Percentiles rank a stretch among this genome's conserved stretches.
Conservation (phyloP, 2,329 filamentous ascomycete species). For the Apiospora kogelbergensis region DNA sequence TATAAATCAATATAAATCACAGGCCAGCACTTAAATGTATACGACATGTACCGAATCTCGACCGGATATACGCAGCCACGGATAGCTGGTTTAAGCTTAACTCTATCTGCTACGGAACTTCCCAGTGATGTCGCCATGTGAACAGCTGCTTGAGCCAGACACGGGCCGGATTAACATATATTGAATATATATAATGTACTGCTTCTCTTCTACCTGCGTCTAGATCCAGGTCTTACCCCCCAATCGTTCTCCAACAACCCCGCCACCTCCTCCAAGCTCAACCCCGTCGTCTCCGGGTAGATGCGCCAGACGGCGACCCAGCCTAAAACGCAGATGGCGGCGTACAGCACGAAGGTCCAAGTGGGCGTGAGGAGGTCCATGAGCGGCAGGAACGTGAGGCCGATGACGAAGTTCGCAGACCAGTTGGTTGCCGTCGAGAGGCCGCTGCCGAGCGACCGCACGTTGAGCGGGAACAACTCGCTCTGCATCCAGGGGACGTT, state of each 20-base stretch:
- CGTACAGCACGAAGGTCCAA: slow-evolving; percentile 83
- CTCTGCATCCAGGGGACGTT: slow-evolving; percentile 97
- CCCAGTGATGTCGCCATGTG: neutral
- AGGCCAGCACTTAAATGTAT: no score
- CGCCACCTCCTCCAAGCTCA: slow-evolving; percentile 79
- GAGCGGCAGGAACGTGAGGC: slow-evolving; percentile 83
- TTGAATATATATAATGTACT: neutral
- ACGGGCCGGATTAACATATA: no score
- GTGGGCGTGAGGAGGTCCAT: slow-evolving; percentile 73
- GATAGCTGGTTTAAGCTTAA: neutral
- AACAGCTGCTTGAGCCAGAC: no score
- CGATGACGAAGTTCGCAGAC: slow-evolving; percentile 82
- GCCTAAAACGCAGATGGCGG: slow-evolving; percentile 64
- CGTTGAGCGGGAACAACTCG: slow-evolving; percentile 80
- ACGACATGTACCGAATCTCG: neutral
- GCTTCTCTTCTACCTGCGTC: neutral
- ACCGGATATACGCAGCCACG: neutral
- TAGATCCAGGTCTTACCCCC: slow-evolving; percentile 51
- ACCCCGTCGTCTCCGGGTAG: slow-evolving; percentile 83
- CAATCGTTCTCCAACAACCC: slow-evolving; percentile 69
- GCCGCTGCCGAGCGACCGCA: slow-evolving; percentile 71
- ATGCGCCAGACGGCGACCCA: slow-evolving; percentile 70
- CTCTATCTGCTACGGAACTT: neutral
- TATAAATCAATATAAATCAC: no score
- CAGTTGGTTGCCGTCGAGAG: slow-evolving; percentile 81